Conservation (phyloP, 768 basidiomycete species). For the Erythrobasidium yunnanense region DNA sequence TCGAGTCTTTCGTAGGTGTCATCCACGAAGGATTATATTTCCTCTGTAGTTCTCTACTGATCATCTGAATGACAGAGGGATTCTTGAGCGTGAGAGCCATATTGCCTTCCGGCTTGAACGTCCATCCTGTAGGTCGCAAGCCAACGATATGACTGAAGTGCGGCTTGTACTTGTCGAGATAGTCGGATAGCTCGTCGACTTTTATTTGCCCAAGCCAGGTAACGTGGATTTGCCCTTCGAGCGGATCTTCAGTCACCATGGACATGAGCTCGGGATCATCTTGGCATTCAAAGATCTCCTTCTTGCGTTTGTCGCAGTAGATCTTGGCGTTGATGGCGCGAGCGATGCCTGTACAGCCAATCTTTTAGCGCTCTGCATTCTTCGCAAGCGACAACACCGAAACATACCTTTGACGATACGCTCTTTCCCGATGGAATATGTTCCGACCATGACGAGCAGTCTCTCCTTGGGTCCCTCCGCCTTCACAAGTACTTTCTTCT, state of each 20-base stretch:
- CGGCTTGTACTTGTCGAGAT: slow-evolving; percentile 63
- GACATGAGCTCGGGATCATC: slow-evolving; percentile 68
- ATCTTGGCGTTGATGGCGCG: slow-evolving; percentile 67
- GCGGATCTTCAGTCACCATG: slow-evolving; percentile 65
- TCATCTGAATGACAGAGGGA: slow-evolving; percentile 58
- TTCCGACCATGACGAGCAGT: slow-evolving; percentile 45
- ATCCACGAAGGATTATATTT: slow-evolving; percentile 62
- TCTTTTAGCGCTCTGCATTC: too few species aligned
- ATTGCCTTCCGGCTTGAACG: slow-evolving; percentile 49
- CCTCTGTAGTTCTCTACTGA: slow-evolving; percentile 56
- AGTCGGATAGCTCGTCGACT: slow-evolving; percentile 63
- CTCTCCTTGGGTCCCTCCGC: slow-evolving; percentile 17
- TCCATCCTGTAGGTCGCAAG: slow-evolving; percentile 93
- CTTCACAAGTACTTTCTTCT: slow-evolving; percentile 7
- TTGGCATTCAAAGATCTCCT: slow-evolving; percentile 69
- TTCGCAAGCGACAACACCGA: too few species aligned
- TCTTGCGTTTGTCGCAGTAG: slow-evolving; percentile 78
- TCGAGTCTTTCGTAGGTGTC: slow-evolving; percentile 59
- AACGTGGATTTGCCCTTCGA: slow-evolving; percentile 69
- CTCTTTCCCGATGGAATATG: slow-evolving; percentile 96
- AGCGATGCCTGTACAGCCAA: slow-evolving; percentile 58
- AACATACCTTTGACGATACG: slow-evolving; percentile 85
- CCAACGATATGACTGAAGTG: slow-evolving; percentile 55
- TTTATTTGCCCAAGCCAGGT: slow-evolving; percentile 64
- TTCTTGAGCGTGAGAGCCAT: slow-evolving; percentile 51